These are phyloP conservation scores for Venturia carpophila DNA, from an alignment of 2,329 filamentous ascomycete genomes.

Conservation along the genomic window DNA sequence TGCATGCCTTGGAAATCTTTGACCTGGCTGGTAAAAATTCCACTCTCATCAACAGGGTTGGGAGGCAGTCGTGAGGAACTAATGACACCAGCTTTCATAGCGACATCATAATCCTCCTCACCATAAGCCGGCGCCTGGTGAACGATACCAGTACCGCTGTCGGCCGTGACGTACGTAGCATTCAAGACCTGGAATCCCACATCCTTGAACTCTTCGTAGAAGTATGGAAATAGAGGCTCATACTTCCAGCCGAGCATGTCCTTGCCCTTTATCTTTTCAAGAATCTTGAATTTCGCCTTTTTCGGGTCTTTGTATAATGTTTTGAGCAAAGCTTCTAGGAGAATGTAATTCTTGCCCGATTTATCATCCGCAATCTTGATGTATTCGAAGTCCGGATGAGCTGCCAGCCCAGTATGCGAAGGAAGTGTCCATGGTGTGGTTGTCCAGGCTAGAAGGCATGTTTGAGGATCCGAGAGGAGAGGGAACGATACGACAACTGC, in stretches of 20 bases:
- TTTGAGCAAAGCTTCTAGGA: conserved; percentile 71
- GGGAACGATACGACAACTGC: conserved; percentile 85
- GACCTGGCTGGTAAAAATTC: conserved; percentile 69
- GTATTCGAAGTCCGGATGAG: conserved; percentile 77
- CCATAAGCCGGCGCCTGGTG: conserved; percentile 91
- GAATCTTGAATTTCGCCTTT: conserved; percentile 83
- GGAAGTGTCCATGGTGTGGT: conserved; percentile 84
- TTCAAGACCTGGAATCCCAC: conserved; percentile 73
- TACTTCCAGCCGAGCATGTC: conserved; percentile 87
- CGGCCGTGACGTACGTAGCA: conserved; percentile 77
- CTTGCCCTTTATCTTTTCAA: conserved; percentile 71
- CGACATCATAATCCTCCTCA: conserved; percentile 90
- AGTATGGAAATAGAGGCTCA: conserved; percentile 81
- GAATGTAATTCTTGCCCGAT: conserved; percentile 74
- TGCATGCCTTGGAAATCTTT: conserved; percentile 77
- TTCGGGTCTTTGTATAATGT: conserved; percentile 92
- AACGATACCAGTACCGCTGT: conserved; percentile 87
- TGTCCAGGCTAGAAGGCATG: conserved; percentile 76
- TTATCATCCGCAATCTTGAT: conserved; percentile 77
- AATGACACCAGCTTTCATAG: conserved; percentile 68
- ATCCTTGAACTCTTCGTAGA: conserved; percentile 82
- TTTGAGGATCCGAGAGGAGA: conserved; percentile 66
- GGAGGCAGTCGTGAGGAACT: conserved; percentile 70
- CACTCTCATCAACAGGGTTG: conserved; percentile 80
- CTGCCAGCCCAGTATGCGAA: conserved; percentile 69